phyloP scores from a whole-genome alignment of 148 eudicot species.

The Spergularia bocconei region DNA sequence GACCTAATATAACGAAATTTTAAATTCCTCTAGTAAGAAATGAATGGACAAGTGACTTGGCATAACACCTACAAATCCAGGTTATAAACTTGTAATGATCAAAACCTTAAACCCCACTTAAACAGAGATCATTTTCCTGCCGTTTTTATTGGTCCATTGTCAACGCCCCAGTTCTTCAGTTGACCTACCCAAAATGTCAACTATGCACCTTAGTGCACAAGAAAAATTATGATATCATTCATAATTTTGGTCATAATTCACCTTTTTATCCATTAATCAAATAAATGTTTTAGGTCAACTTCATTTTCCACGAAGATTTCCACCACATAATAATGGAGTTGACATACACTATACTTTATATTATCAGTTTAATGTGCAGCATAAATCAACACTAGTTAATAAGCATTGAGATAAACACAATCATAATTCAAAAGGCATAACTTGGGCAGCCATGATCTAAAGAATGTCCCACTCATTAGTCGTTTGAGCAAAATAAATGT shows the following conservation, averaged over 20 bases:
- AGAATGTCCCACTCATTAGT: too few species aligned
- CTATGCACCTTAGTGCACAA: conserved; percentile 2
- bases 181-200: conserved; percentile 20
- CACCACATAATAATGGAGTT: conserved; percentile 20
- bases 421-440: conserved; percentile 3
- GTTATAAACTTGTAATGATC: conserved; percentile 11
- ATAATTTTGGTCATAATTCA: conserved; percentile 3
- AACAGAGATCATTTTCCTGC: neutral
- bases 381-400: conserved; percentile 5
- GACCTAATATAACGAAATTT: too few species aligned
- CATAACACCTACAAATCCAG: neutral
- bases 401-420: conserved; percentile 10
- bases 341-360: conserved; percentile 22
- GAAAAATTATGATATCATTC: conserved; percentile 15
- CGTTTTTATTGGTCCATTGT: neutral
- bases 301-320: neutral
- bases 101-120: neutral
- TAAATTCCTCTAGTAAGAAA: too few species aligned
- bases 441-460: neutral
- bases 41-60: neutral
- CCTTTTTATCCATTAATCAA: neutral
- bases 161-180: neutral
- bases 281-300: conserved; percentile 14
- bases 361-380: conserved; percentile 24
- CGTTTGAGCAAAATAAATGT: too few species aligned